Conservation (phyloP, 148 eudicot genomes). For the Pouteria glomerata region DNA sequence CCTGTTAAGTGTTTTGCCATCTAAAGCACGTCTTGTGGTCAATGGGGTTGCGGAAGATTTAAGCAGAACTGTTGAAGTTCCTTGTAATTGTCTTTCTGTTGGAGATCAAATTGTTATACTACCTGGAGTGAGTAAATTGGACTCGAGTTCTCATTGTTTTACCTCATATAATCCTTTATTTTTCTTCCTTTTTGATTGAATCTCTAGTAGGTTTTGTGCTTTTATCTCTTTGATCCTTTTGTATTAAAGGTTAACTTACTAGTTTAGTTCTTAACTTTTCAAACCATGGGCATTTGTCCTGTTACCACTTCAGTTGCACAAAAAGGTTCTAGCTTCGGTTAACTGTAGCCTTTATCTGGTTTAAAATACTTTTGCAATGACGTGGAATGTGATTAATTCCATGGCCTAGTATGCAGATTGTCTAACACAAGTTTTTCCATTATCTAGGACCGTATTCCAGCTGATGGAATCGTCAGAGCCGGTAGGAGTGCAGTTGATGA, state of each 20-base stretch:
- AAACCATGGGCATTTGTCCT: background rate
- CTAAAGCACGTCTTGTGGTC: constrained; percentile 91
- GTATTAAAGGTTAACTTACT: constrained; percentile 6
- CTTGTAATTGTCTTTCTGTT: constrained; percentile 71
- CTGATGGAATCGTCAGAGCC: constrained; percentile 85
- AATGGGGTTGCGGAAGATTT: constrained; percentile 42
- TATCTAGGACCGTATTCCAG: constrained; percentile 89
- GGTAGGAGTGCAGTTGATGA: constrained; percentile 98
- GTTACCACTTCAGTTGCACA: background rate
- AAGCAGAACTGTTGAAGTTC: constrained; percentile 79
- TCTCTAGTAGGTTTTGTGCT: background rate
- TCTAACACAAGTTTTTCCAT: constrained; percentile 11
- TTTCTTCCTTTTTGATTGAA: background rate
- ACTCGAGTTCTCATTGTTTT: background rate
- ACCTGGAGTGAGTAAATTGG: constrained; percentile 76
- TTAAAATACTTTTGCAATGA: background rate
- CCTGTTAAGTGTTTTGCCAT: constrained; percentile 76
- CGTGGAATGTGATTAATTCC: background rate
- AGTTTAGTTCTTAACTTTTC: background rate
- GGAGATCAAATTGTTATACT: constrained; percentile 90
- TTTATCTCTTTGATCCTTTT: background rate
- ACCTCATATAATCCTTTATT: background rate
- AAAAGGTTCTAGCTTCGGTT: background rate
- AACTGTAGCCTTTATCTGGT: background rate
- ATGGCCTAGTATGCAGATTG: background rate